Evolutionary conservation across 75 land plant species (phyloP).

Genomic region (Sequoia sempervirens): DNA sequence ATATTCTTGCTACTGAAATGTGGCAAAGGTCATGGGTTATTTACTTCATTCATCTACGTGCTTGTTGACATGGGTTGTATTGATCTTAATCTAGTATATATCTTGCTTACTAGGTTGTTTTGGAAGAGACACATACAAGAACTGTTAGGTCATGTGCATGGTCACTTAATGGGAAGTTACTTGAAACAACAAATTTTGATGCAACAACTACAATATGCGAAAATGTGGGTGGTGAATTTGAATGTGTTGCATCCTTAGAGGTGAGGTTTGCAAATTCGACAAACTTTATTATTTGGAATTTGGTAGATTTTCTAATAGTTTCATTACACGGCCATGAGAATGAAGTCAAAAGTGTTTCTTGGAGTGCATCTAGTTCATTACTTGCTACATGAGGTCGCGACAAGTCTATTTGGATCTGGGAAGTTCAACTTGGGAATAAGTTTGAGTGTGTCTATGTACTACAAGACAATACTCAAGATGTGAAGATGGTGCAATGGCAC

Average conservation of each 20-base stretch:
- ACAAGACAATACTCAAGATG: conserved; percentile 97
- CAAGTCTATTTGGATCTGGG: conserved; percentile 98
- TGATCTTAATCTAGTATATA: conserved; percentile 1
- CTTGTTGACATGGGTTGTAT: background rate
- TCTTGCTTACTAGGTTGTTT: conserved; percentile 55
- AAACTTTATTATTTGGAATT: background rate
- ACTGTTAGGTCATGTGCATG: conserved; percentile 91
- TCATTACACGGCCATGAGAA: conserved; percentile 86
- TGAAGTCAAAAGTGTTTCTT: conserved; percentile 98
- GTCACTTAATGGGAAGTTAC: conserved; percentile 83
- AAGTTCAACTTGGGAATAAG: conserved; percentile 76
- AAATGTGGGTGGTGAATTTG: conserved; percentile 66
- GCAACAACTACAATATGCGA: conserved; percentile 88
- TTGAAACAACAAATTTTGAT: conserved; percentile 97
- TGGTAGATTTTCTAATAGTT: conserved; percentile 7
- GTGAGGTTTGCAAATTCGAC: conserved; percentile 23
- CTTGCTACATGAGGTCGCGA: conserved; percentile 94
- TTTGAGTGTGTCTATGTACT: conserved; percentile 84
- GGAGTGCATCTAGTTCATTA: conserved; percentile 86
- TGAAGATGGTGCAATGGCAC: conserved; percentile 97
- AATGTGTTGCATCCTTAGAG: conserved; percentile 82
- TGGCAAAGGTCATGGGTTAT: background rate
- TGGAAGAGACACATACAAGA: conserved; percentile 83
- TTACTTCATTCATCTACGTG: background rate
- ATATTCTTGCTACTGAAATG: background rate